Base-by-base conservation (phyloP, 2,329 filamentous ascomycete species). In the Penicillium sp. region DNA sequence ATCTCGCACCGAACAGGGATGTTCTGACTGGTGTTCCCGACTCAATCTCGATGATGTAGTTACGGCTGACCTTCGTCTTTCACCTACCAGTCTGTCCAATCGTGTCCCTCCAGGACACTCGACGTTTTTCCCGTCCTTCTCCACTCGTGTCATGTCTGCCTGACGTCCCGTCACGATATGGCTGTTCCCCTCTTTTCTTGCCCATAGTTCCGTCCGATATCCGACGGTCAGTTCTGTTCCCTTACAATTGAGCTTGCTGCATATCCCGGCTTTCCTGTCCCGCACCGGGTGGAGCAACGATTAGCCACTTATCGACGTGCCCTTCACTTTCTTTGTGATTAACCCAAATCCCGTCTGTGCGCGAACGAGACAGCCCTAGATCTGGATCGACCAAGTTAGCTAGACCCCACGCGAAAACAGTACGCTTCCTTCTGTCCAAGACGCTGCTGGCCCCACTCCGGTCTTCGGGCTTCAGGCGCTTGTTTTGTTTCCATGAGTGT, bases 371-470 rank as follows among this genome's bases (percentile, higher is more conserved):
- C 18, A 31, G 29, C 31, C 42, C 29, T 37, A 31, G 44, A 44
- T 50, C 51, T 42, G 32, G 44, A 47, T 47, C 41, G 18, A 44
- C 41, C 45, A 47, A 44, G 31, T 38, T 39, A 24, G 47, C 37
- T 41, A 27, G 41, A 47, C 51, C 38, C 51, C 51, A 45, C 47
- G 37, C 29, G 25, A 32, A 39, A 42, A 44, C 44, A 50, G 39
- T 42, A 27, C 47, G 28, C 24, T 38, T 37, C n/a, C 39, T 32
- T 28, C 29, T 27, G 24, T 49, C 44, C 44, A 47, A 25, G 43
- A 31, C 43, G 28, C 27, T 40, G 44, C 35, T 15, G 46, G 46
- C 39, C 49, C 49, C 51, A 54, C 49, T 46, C 25, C 25, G 35
- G 24, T 33, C 39, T 41, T 50, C 45, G 42, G 44, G 40, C 29